phyloP scores from a whole-genome alignment of 768 basidiomycete species.

The Suillus clintonianus region DNA sequence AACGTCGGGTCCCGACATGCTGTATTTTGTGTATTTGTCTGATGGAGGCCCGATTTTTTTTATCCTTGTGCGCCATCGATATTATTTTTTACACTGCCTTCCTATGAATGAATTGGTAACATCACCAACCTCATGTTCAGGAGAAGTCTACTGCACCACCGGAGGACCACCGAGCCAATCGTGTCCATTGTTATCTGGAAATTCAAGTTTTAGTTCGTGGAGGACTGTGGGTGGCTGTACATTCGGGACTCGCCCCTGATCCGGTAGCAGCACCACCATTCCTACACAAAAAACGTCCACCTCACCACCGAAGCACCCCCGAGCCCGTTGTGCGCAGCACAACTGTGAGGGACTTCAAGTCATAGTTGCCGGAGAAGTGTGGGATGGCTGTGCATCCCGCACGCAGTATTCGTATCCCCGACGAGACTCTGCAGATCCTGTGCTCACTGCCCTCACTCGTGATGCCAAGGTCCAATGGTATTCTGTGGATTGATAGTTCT shows the following conservation, averaged over 20 bases:
- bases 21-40: neutral
- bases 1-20: neutral
- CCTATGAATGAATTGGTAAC: no score
- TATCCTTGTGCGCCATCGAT: neutral
- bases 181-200: no score
- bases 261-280: neutral
- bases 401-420: neutral
- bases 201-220: neutral
- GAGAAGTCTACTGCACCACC: neutral
- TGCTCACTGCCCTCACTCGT: neutral
- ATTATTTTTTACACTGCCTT: neutral
- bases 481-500: no score
- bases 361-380: neutral
- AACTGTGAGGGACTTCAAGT: no score
- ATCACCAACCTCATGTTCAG: neutral
- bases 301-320: no score
- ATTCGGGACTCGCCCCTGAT: neutral
- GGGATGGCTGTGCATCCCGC: neutral
- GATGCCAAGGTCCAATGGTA: neutral
- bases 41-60: neutral
- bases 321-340: neutral
- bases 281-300: neutral
- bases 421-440: neutral
- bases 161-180: neutral
- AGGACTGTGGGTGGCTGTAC: neutral